phyloP scores from a whole-genome alignment of 352 stramenopile species.

The Pythium monospermum region DNA sequence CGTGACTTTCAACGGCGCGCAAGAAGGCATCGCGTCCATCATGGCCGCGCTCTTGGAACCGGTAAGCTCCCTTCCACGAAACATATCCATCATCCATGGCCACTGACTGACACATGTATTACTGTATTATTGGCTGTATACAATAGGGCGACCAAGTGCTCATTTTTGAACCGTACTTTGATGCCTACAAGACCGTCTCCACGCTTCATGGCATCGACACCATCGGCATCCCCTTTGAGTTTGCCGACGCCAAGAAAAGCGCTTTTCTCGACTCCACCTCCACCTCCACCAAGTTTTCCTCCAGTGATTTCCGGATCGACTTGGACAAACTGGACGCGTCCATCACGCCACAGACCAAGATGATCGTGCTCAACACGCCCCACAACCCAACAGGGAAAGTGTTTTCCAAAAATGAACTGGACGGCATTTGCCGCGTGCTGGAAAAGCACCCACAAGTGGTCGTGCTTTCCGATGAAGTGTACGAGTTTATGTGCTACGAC shows the following conservation, averaged over 20 bases:
- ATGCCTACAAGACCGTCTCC: slow-evolving; percentile 84
- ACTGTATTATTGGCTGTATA: neutral
- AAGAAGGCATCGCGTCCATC: slow-evolving; percentile 83
- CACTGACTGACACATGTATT: neutral
- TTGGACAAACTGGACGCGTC: slow-evolving; percentile 71
- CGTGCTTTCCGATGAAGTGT: slow-evolving; percentile 97
- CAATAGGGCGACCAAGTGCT: slow-evolving; percentile 76
- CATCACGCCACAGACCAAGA: slow-evolving; percentile 90
- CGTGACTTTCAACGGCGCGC: slow-evolving; percentile 85
- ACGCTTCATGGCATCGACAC: slow-evolving; percentile 79
- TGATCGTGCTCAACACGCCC: slow-evolving; percentile 97
- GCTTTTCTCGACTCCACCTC: slow-evolving; percentile 26
- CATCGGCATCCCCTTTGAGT: slow-evolving; percentile 64
- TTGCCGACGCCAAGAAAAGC: slow-evolving; percentile 35
- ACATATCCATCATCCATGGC: neutral
- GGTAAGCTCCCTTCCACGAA: slow-evolving; percentile 13
- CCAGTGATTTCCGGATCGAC: slow-evolving; percentile 82
- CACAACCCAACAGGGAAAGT: slow-evolving; percentile 99
- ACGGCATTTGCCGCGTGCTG: slow-evolving; percentile 85
- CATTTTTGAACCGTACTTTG: slow-evolving; percentile 89
- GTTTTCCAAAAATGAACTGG: slow-evolving; percentile 92
- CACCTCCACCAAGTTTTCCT: slow-evolving; percentile 40
- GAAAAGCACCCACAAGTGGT: slow-evolving; percentile 83
- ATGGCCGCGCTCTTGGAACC: slow-evolving; percentile 74
- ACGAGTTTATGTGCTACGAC: slow-evolving; percentile 97